Evolutionary conservation across 345 rosid species (phyloP), one percentile per base, ranked within the genome.

Genomic region (Camelina hispida): DNA sequence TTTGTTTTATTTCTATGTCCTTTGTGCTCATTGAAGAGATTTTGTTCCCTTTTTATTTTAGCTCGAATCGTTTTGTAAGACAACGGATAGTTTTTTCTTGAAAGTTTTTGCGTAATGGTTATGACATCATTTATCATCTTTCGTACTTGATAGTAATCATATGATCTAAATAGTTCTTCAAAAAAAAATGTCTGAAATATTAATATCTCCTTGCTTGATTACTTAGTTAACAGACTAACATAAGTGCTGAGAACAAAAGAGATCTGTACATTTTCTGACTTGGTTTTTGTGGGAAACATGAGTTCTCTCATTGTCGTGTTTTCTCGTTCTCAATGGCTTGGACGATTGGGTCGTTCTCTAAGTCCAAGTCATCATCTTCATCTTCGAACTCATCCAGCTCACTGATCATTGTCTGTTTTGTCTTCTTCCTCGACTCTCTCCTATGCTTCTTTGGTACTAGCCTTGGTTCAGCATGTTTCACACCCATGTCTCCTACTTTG

Each of bases 401-500:
- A 16, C 83, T 81, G 35, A 87, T 66, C 63, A 88, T 40, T 0
- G 93, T 85, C 78, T 93, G 96, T 77, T 91, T 91, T 7, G 85
- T 85, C 57, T 81, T 87, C 84, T 86, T 91, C 53, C 97, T 89
- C 6, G 94, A 93, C 56, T 81, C 85, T 44, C 97, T 88, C 66
- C 98, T 81, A 53, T 93, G 91, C 85, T 91, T 93, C 81, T 93
- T 93, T 10, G 78, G 87, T 68, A 86, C 86, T 77, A 94, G 78
- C 46, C 91, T 78, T 9, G 97, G 97, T 69, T 94, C 98, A 5
- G 93, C 96, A 74, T 88, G 93, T 81, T 83, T 81, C 15, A 86
- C 85, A 38, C 96, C 98, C 96, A 83, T 84, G 44, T 79, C 87
- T 68, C 97, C 95, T 43, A 81, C 78, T 63, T 94, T 94, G 81